Conservation (phyloP, 768 basidiomycete genomes). For the Auriscalpium microsporum region DNA sequence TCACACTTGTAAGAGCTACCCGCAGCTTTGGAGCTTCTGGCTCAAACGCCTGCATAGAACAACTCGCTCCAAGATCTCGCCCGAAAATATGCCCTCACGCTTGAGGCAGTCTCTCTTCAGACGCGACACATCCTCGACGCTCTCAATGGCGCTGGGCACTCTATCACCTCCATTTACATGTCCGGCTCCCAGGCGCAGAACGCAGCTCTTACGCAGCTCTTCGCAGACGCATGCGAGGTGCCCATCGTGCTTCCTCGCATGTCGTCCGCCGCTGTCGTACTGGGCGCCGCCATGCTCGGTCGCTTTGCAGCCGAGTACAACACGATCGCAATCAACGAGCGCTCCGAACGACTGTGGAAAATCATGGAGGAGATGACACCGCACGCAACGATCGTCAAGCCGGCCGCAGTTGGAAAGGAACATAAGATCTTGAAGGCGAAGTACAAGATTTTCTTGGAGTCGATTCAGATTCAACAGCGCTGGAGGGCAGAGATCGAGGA, state of each 20-base stretch:
- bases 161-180: slow-evolving; percentile 80
- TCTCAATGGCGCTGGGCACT: slow-evolving; percentile 82
- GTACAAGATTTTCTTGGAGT: slow-evolving; percentile 88
- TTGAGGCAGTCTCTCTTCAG: slow-evolving; percentile 91
- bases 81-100: slow-evolving; percentile 80
- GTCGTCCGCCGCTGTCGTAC: slow-evolving; percentile 74
- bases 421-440: slow-evolving; percentile 80
- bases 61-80: slow-evolving; percentile 73
- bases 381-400: slow-evolving; percentile 60
- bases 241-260: slow-evolving; percentile 77
- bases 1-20: slow-evolving; percentile 51
- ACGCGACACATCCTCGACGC: slow-evolving; percentile 89
- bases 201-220: slow-evolving; percentile 74
- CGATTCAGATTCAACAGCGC: slow-evolving; percentile 77
- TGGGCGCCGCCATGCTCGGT: slow-evolving; percentile 91
- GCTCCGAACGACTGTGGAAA: slow-evolving; percentile 71
- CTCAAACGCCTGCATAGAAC: slow-evolving; percentile 37
- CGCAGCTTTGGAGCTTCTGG: background rate
- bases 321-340: slow-evolving; percentile 31
- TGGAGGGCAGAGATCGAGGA: slow-evolving; percentile 79
- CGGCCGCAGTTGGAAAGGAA: slow-evolving; percentile 53
- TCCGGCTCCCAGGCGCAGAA: slow-evolving; percentile 93
- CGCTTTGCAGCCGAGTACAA: slow-evolving; percentile 64
- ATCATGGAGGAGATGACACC: slow-evolving; percentile 98
- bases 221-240: slow-evolving; percentile 78